Evolutionary conservation across 179 eudicot species (phyloP), one percentile per base, ranked within the genome.

Genomic region (Nepenthes alata): DNA sequence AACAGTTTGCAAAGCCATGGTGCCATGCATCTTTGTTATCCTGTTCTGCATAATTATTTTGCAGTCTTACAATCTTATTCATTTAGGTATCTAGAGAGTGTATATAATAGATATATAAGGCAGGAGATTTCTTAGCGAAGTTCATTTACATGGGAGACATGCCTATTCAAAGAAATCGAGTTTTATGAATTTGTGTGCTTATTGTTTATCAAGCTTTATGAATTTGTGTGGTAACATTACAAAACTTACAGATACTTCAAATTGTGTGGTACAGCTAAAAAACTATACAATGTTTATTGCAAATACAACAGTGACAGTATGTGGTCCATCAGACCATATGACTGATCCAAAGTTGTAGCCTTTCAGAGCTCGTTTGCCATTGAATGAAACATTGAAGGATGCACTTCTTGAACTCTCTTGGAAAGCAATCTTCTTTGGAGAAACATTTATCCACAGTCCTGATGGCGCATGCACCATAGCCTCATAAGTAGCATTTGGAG

Each of bases 331-430:
- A 25, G 67, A 74, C 90, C 90, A 85, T 44, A 69, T 75, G 2
- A 85, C 4, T 25, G 77, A 63, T 8, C 90, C 90, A 66, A 64
- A 85, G 53, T 82, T 82, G 61, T 85, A 85, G 9, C 90, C 90
- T 68, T 39, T 78, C 0, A 41, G 56, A 55, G 87, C 85, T n/a
- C 60, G 47, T 11, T 74, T 76, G 5, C 73, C 82, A 48, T 61
- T 53, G 68, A 85, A 82, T 53, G 82, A 70, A 47, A 82, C 77
- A n/a, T 62, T 67, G 58, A 82, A 85, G 8, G 74, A 52, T n/a
- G 77, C 78, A 12, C 39, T 74, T 48, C 16, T 72, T 3, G 38
- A 35, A 11, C 67, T 74, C 13, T 64, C 54, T 0, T 15, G 41
- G 41, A 85, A 85, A 15, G 44, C 69, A 14, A 85, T 59, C 76